A percentile compares a stretch with the other conserved stretches of the same genome.
These are phyloP conservation scores for Globisporangium middletonii DNA, from an alignment of 352 stramenopile genomes.

Conservation along the genomic window DNA sequence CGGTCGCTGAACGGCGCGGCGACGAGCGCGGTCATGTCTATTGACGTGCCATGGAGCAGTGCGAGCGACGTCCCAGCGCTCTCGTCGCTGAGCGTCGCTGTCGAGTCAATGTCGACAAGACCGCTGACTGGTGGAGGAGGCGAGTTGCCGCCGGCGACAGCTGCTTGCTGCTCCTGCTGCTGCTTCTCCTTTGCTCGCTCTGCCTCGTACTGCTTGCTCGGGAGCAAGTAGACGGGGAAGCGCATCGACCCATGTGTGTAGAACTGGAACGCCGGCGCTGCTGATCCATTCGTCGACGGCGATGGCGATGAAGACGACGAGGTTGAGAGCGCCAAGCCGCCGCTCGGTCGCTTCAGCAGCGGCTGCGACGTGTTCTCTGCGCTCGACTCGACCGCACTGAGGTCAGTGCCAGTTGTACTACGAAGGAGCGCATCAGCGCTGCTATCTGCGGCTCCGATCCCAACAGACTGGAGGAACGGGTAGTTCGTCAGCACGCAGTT, in stretches of 20 bases:
- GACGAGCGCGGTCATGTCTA: neutral
- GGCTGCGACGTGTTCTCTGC: neutral
- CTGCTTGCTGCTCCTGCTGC: constrained; percentile 14
- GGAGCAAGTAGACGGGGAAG: constrained; percentile 59
- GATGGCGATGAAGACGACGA: no score
- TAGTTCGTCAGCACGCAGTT: constrained; percentile 92
- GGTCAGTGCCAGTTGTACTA: neutral
- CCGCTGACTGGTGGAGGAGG: constrained; percentile 20
- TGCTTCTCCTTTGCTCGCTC: constrained; percentile 29
- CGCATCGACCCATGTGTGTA: constrained; percentile 45
- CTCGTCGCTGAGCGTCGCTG: constrained; percentile 15
- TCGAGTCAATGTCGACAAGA: constrained; percentile 43
- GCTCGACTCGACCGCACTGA: no score
- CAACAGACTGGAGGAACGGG: constrained; percentile 64
- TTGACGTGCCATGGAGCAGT: neutral
- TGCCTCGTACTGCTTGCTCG: constrained; percentile 29
- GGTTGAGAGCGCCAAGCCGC: neutral
- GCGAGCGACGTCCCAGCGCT: constrained; percentile 3
- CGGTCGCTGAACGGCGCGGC: constrained; percentile 20
- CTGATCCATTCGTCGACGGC: no score
- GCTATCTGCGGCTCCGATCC: neutral
- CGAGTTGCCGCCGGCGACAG: no score
- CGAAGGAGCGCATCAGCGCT: neutral
- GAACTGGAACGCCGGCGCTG: constrained; percentile 18
- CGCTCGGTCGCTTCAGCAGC: neutral